Conservation (phyloP, 2,329 filamentous ascomycete species). For the Penicillium concentricum region DNA sequence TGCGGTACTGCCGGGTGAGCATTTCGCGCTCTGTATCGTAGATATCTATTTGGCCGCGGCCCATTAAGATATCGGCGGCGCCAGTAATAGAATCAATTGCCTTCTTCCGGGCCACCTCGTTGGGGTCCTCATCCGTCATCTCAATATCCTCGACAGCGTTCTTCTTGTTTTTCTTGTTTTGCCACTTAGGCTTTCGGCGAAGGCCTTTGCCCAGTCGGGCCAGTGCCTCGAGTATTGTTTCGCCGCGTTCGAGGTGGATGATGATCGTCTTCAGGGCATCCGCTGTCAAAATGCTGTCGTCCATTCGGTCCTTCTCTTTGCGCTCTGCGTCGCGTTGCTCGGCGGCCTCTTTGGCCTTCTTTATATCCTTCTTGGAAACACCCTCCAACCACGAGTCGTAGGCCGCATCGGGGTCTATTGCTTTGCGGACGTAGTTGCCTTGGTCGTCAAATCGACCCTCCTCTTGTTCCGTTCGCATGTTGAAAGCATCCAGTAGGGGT, state of each 20-base stretch:
- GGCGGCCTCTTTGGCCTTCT: slow-evolving; percentile 79
- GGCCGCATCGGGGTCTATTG: slow-evolving; percentile 79
- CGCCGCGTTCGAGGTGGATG: slow-evolving; percentile 68
- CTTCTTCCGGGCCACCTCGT: slow-evolving; percentile 67
- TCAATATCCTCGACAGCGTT: slow-evolving; percentile 61
- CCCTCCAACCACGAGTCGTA: slow-evolving; percentile 94
- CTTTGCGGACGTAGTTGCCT: slow-evolving; percentile 89
- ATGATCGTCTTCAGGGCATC: slow-evolving; percentile 76
- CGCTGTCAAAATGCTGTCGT: slow-evolving; percentile 71
- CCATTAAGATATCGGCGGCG: slow-evolving; percentile 82
- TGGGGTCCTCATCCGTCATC: slow-evolving; percentile 67
- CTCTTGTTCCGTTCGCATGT: slow-evolving; percentile 85
- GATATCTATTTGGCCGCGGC: slow-evolving; percentile 80
- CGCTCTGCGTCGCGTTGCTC: slow-evolving; percentile 79
- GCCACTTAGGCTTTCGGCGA: slow-evolving; percentile 60
- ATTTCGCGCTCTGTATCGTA: slow-evolving; percentile 86
- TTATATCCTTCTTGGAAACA: slow-evolving; percentile 90
- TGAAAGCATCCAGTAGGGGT: slow-evolving; percentile 93
- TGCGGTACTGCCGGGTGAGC: slow-evolving; percentile 76
- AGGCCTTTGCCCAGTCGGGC: slow-evolving; percentile 72
- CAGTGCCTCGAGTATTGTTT: slow-evolving; percentile 85
- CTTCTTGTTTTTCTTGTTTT: slow-evolving; percentile 56
- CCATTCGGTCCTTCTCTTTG: slow-evolving; percentile 66
- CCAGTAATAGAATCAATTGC: slow-evolving; percentile 82
- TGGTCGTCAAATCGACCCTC: slow-evolving; percentile 88